Evolutionary conservation across 2,329 filamentous ascomycete genomes (phyloP).

Genomic region (Tolypocladium inflatum): DNA sequence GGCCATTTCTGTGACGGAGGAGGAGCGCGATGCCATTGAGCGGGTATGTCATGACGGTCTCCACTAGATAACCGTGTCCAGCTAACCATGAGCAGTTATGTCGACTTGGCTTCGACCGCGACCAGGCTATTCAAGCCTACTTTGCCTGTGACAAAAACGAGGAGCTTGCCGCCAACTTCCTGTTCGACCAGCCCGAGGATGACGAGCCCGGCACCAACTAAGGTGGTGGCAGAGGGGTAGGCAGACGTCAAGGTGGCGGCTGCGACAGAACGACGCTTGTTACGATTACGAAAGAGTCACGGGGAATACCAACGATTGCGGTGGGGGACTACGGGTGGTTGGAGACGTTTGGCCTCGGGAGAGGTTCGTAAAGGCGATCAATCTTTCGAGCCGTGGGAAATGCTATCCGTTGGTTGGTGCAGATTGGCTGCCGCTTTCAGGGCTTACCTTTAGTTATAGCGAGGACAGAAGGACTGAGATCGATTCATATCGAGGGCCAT

Average conservation of each 20-base stretch:
- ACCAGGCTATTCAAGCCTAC: slow-evolving; percentile 94
- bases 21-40: slow-evolving; percentile 95
- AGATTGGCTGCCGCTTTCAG: background rate
- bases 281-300: slow-evolving; percentile 14
- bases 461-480: background rate
- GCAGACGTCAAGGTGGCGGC: background rate
- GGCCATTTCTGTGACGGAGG: slow-evolving; percentile 84
- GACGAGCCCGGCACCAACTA: slow-evolving; percentile 47
- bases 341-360: background rate
- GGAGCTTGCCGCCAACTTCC: slow-evolving; percentile 93
- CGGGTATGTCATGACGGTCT: slow-evolving; percentile 46
- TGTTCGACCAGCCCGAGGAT: slow-evolving; percentile 94
- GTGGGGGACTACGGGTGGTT: background rate
- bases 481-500: background rate
- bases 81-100: slow-evolving; percentile 52
- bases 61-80: background rate
- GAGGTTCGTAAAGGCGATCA: background rate
- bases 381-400: background rate
- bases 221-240: slow-evolving; percentile 7
- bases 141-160: slow-evolving; percentile 99
- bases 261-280: slow-evolving; percentile 9
- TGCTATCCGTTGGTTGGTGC: background rate
- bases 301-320: background rate
- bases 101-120: slow-evolving; percentile 84
- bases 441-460: background rate